Evolutionary conservation across 805 yeast genomes (phyloP), one percentile per base, ranked within the genome.

Genomic region (Pichia insulana): DNA sequence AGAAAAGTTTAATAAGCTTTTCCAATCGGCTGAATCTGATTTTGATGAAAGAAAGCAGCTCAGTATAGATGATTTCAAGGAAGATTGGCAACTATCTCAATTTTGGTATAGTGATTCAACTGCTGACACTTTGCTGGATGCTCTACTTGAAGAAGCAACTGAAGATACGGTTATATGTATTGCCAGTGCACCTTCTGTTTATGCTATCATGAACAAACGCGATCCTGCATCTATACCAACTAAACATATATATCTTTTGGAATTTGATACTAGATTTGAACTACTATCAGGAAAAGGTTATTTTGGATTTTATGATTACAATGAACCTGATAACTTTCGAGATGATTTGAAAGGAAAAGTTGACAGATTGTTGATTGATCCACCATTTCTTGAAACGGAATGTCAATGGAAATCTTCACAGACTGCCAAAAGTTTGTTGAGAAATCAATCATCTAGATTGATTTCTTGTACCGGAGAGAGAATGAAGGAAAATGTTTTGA

Each of bases 11-110:
- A 71, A 70, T 37, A 61, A 69, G 41, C 57, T 86, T 40, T 69
- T 68, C 48, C 57, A 68, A 41, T 63, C 67, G 41, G 84, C 89
- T 9, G 87, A 83, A 50, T 70, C 73, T 27, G 64, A 64, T 7
- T 75, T 67, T 50, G 71, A 68, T n/a, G 52, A 55, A n/a, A 53
- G 60, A 37, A 43, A 42, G 17, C 31, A 41, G 11, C 40, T 56
- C 11, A 44, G 60, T 17, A 89, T 89, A 61, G 85, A 80, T 41
- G 69, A 76, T 31, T 88, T 88, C 60, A 70, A 83, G 56, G 96
- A 88, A 61, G 95, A 88, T 62, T 88, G 97, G 97, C 92, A 86
- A 56, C 68, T 89, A 31, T 86, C 95, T 1, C 97, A 88, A 61
- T 88, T 88, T 63, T 88, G 97, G 88, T 88, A 86, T 56, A 65